Percentiles rank a stretch among this genome's conserved stretches.
Evolutionary conservation across 1,284 basidiomycete genomes (phyloP).

Genomic region (Rhodotorula sp.): DNA sequence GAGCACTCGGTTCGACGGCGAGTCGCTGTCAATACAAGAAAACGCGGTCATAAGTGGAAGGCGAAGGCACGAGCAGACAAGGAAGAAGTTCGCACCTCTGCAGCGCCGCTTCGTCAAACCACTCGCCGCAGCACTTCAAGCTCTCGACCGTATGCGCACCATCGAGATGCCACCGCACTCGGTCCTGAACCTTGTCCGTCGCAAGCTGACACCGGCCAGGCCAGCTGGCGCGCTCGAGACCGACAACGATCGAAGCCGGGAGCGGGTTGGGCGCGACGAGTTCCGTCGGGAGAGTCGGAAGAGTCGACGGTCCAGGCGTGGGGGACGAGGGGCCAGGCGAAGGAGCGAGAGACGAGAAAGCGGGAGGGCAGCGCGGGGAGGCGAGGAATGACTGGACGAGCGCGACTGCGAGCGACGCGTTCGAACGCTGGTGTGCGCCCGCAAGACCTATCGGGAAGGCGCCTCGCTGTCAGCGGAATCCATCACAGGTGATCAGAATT

Average conservation of each 20-base stretch:
- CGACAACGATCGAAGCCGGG: conserved; percentile 61
- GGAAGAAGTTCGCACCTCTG: background rate
- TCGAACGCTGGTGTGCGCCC: conserved; percentile 85
- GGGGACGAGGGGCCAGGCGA: conserved; percentile 26
- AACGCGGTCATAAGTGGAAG: too few species aligned
- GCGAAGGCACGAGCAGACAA: background rate
- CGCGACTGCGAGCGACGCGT: conserved; percentile 83
- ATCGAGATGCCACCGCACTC: conserved; percentile 83
- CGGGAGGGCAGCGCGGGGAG: conserved; percentile 46
- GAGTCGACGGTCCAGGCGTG: background rate
- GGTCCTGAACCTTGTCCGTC: conserved; percentile 56
- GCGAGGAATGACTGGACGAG: conserved; percentile 71
- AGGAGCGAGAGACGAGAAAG: conserved; percentile 46
- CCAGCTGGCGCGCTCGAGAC: conserved; percentile 76
- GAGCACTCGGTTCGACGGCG: conserved; percentile 59
- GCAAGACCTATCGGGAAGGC: conserved; percentile 65
- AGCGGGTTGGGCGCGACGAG: conserved; percentile 50
- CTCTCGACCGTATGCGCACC: conserved; percentile 95
- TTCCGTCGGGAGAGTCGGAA: conserved; percentile 9
- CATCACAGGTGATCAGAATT: background rate
- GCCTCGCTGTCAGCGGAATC: background rate
- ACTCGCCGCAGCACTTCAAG: conserved; percentile 78
- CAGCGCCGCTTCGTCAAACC: conserved; percentile 59
- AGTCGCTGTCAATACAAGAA: background rate
- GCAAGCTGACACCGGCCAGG: conserved; percentile 95